Conservation (phyloP, 805 yeast genomes). For the Ascoidea rubescens region DNA sequence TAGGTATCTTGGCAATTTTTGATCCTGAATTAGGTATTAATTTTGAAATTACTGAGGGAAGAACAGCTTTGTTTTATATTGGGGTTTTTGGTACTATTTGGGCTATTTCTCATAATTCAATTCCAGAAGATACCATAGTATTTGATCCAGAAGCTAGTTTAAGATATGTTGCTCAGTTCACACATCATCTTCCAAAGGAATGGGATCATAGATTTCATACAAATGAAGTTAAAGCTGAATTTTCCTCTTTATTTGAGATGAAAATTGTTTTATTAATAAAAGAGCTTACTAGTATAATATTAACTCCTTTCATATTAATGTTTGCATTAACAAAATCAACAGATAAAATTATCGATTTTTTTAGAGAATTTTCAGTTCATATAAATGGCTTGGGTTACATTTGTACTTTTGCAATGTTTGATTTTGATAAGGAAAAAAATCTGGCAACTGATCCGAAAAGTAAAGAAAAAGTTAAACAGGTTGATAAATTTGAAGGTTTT, state of each 20-base stretch:
- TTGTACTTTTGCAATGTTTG: conserved; percentile 88
- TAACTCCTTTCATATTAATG: conserved; percentile 88
- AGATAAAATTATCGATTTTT: conserved; percentile 75
- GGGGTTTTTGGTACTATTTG: conserved; percentile 80
- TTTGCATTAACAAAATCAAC: conserved; percentile 61
- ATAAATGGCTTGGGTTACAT: conserved; percentile 93
- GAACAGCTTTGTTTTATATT: conserved; percentile 75
- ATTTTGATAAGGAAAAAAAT: conserved; percentile 47
- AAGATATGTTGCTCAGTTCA: conserved; percentile 65
- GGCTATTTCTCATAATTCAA: conserved; percentile 66
- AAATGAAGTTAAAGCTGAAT: conserved; percentile 70
- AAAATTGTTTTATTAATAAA: conserved; percentile 55
- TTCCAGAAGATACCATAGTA: conserved; percentile 43
- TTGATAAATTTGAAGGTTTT: conserved; percentile 4
- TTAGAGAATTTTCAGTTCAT: conserved; percentile 78
- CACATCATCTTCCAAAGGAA: conserved; percentile 77
- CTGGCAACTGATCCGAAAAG: conserved; percentile 15
- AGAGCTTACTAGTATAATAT: conserved; percentile 68
- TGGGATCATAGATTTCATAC: conserved; percentile 87
- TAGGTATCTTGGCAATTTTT: conserved; percentile 60
- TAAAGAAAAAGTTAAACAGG: conserved; percentile 15
- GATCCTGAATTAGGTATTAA: conserved; percentile 89
- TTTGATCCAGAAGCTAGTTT: conserved; percentile 90
- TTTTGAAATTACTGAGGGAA: conserved; percentile 73
- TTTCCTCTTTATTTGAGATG: conserved; percentile 64